These are phyloP conservation scores for Pseudogymnoascus sp. DNA, from an alignment of 2,329 filamentous ascomycete genomes.

Conservation along the genomic window DNA sequence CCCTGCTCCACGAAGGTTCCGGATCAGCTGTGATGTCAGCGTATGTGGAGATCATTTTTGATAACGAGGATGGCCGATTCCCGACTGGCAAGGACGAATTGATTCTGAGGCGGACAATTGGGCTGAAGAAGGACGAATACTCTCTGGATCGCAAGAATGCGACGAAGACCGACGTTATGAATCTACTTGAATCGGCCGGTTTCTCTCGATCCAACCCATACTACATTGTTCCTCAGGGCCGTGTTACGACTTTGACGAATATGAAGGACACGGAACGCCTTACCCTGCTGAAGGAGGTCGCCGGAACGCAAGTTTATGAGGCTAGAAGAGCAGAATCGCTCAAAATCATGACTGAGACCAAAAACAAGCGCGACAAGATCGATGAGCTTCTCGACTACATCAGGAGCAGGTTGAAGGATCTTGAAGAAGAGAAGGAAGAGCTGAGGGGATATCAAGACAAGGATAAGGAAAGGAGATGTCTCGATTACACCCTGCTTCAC, in stretches of 20 bases:
- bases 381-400: slow-evolving; percentile 90
- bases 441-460: slow-evolving; percentile 90
- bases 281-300: slow-evolving; percentile 92
- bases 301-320: slow-evolving; percentile 95
- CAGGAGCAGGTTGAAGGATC: slow-evolving; percentile 77
- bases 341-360: slow-evolving; percentile 95
- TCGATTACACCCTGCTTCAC: slow-evolving; percentile 92
- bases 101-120: slow-evolving; percentile 86
- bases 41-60: slow-evolving; percentile 99
- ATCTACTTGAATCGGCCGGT: slow-evolving; percentile 88
- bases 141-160: slow-evolving; percentile 95
- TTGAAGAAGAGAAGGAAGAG: slow-evolving; percentile 97
- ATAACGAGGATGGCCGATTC: slow-evolving; percentile 94
- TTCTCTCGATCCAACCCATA: slow-evolving; percentile 98
- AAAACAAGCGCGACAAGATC: slow-evolving; percentile 90
- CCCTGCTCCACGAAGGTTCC: slow-evolving; percentile 93
- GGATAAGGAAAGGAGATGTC: slow-evolving; percentile 81
- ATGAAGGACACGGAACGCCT: slow-evolving; percentile 96
- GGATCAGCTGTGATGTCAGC: slow-evolving; percentile 97
- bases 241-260: slow-evolving; percentile 91
- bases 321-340: slow-evolving; percentile 82
- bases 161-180: slow-evolving; percentile 89
- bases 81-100: slow-evolving; percentile 88
- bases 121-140: slow-evolving; percentile 97
- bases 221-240: slow-evolving; percentile 97